These are phyloP conservation scores for Spirogloea muscicola DNA, from an alignment of 139 green algal species.

Conservation along the genomic window DNA sequence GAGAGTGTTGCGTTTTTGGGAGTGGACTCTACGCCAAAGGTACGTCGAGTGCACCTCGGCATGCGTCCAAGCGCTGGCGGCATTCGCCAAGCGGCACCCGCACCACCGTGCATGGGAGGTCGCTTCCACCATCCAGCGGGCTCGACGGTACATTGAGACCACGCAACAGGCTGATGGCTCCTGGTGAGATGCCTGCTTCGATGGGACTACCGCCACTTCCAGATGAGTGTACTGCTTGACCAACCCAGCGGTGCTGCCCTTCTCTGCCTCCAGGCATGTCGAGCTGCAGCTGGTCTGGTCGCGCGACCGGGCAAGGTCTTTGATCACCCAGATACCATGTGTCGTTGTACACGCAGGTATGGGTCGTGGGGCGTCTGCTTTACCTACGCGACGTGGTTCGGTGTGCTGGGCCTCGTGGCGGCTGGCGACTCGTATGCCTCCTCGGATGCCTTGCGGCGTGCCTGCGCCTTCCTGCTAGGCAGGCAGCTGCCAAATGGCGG, in stretches of 20 bases:
- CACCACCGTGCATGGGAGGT: slow-evolving; percentile 51
- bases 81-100: slow-evolving; percentile 57
- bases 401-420: slow-evolving; percentile 67
- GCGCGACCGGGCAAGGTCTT: no score
- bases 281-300: no score
- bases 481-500: slow-evolving; percentile 87
- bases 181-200: no score
- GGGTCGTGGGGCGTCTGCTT: slow-evolving; percentile 98
- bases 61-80: slow-evolving; percentile 82
- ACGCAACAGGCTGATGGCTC: slow-evolving; percentile 82
- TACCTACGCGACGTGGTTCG: slow-evolving; percentile 98
- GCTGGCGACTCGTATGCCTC: slow-evolving; percentile 61
- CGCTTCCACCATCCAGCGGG: slow-evolving; percentile 33
- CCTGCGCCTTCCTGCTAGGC: slow-evolving; percentile 76
- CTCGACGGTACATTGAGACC: slow-evolving; percentile 60
- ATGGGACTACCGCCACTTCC: no score
- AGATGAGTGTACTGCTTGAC: no score
- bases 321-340: no score
- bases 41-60: slow-evolving; percentile 95
- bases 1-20: no score
- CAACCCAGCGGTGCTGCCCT: no score
- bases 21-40: no score
- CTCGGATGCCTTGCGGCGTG: slow-evolving; percentile 56
- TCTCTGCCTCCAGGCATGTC: no score
- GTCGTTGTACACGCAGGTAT: no score